phyloP scores from a whole-genome alignment of 2,329 filamentous ascomycete genomes.

The Periconia macrospinosa region DNA sequence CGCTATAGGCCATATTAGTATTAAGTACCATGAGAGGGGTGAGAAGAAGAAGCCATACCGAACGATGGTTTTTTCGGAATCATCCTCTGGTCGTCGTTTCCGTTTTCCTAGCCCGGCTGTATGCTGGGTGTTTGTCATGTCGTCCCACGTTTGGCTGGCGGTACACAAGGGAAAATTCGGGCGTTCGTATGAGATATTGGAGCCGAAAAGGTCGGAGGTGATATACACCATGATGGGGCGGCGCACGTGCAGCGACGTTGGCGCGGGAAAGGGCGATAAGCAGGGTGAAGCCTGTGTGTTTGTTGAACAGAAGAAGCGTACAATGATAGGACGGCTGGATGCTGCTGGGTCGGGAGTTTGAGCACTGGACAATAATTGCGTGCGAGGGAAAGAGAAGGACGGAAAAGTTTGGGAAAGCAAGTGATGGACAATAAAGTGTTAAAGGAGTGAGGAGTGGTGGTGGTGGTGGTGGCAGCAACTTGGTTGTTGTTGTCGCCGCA shows the following conservation, averaged over 20 bases:
- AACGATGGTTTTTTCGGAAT: constrained; percentile 13
- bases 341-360: neutral
- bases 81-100: constrained; percentile 24
- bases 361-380: neutral
- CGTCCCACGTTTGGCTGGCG: constrained; percentile 11
- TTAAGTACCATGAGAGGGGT: neutral
- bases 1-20: constrained; percentile 8
- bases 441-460: neutral
- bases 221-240: constrained; percentile 38
- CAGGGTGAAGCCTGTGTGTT: neutral
- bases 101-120: constrained; percentile 31
- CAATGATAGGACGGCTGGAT: neutral
- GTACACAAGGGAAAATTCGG: constrained; percentile 6
- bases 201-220: constrained; percentile 38
- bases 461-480: neutral
- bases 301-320: neutral
- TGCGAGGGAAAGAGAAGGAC: neutral
- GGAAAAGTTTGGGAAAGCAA: neutral
- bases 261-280: neutral
- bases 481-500: neutral
- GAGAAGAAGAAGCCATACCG: constrained; percentile 10
- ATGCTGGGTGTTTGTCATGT: constrained; percentile 24
- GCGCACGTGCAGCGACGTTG: constrained; percentile 5
- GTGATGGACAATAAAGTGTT: too few species aligned
- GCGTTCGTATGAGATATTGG: constrained; percentile 15